Evolutionary conservation across 176 grass and related monocot species (phyloP).

Genomic region (Carex kokanica): DNA sequence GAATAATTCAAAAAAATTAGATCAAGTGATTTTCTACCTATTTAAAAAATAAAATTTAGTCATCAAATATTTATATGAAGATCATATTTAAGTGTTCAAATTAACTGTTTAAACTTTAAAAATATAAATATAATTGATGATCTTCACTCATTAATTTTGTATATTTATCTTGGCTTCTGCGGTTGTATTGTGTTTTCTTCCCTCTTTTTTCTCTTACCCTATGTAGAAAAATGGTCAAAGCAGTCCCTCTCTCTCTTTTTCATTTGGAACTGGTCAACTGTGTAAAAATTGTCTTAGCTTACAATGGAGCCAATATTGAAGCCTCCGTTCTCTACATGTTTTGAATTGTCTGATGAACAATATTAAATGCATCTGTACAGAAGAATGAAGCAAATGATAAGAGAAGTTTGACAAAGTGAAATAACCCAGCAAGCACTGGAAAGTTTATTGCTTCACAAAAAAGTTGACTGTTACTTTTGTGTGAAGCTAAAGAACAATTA

Average conservation of each 20-base stretch:
- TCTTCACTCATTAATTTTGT: too few species aligned
- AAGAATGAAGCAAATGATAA: not conserved
- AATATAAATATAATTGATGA: too few species aligned
- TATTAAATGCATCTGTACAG: not conserved
- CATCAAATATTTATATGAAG: too few species aligned
- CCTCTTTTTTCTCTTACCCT: not conserved
- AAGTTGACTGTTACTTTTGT: not conserved
- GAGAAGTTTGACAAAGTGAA: not conserved
- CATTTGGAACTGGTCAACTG: not conserved
- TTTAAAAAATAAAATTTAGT: too few species aligned
- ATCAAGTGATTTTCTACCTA: too few species aligned
- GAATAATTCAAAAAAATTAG: too few species aligned
- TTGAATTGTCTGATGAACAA: not conserved
- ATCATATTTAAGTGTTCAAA: too few species aligned
- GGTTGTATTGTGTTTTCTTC: too few species aligned
- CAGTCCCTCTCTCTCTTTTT: not conserved
- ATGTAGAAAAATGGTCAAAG: not conserved
- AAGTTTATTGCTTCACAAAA: not conserved
- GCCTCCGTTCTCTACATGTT: not conserved
- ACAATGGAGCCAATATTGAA: not conserved
- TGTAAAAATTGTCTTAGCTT: not conserved
- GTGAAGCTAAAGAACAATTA: not conserved
- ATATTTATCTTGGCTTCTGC: not conserved
- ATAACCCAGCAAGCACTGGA: not conserved
- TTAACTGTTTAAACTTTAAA: too few species aligned